A percentile compares a stretch with the other conserved stretches of the same genome.
Conservation (phyloP, 176 grass and related monocot genomes). For the Tillandsia fasciculata region DNA sequence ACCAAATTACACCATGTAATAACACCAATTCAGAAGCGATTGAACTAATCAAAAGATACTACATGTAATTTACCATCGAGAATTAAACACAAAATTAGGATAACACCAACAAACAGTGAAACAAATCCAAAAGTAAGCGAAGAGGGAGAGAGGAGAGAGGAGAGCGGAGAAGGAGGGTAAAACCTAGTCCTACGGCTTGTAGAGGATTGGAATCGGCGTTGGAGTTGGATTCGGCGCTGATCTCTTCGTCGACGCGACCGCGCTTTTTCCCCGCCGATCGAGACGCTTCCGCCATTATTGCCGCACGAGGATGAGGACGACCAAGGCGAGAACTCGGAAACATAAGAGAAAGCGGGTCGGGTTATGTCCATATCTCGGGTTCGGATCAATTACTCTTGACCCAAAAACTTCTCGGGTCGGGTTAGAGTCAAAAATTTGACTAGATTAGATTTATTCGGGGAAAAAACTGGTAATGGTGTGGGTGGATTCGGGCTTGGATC, state of each 20-base stretch:
- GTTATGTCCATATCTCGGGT: too few relatives aligned
- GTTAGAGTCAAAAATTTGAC: too few relatives aligned
- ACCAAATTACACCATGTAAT: not conserved
- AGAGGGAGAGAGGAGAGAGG: not conserved
- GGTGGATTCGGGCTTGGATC: too few relatives aligned
- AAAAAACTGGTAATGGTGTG: too few relatives aligned
- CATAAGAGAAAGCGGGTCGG: too few relatives aligned
- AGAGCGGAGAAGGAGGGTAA: not conserved
- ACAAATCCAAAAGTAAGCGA: not conserved
- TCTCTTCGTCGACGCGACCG: not conserved
- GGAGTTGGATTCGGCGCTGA: not conserved
- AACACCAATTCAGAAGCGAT: not conserved
- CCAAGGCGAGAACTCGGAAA: too few relatives aligned
- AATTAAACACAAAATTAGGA: too few relatives aligned
- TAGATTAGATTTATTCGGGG: too few relatives aligned
- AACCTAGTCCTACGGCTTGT: constrained; percentile 2
- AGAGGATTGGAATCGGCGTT: not conserved
- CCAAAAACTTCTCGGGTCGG: too few relatives aligned
- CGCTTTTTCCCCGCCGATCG: not conserved
- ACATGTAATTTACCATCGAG: not conserved
- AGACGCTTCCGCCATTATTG: not conserved
- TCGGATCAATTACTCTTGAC: too few relatives aligned
- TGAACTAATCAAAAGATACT: not conserved
- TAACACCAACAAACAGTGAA: not conserved
- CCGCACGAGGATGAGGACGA: not conserved